Evolutionary conservation across 345 rosid genomes (phyloP).

Genomic region (Arabidopsis arenosa): DNA sequence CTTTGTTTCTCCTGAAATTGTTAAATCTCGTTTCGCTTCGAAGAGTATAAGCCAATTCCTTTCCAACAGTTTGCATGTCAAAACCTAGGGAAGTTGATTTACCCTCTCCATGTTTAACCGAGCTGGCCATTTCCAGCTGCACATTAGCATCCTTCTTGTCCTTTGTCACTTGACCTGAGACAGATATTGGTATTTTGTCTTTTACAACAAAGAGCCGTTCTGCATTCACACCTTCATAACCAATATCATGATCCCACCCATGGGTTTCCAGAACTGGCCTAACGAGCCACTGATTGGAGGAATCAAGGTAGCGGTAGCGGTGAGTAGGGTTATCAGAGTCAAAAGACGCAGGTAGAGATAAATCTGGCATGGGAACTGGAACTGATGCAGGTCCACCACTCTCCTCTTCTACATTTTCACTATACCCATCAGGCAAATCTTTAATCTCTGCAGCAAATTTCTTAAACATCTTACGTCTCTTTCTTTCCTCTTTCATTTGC

Average conservation of each 20-base stretch:
- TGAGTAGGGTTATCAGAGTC: constrained; percentile 98
- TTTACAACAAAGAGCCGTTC: constrained; percentile 83
- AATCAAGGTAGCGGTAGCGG: constrained; percentile 87
- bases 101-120: constrained; percentile 82
- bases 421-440: constrained; percentile 57
- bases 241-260: constrained; percentile 99
- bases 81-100: constrained; percentile 84
- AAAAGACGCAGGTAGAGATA: constrained; percentile 89
- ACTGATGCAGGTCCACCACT: constrained; percentile 77
- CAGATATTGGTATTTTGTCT: constrained; percentile 73
- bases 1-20: constrained; percentile 77
- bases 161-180: constrained; percentile 86
- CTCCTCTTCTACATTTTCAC: constrained; percentile 78
- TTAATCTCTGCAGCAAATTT: constrained; percentile 70
- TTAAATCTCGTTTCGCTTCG: constrained; percentile 77
- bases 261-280: constrained; percentile 97
- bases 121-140: constrained; percentile 85
- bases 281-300: constrained; percentile 87
- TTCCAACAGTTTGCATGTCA: constrained; percentile 94
- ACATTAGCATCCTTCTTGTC: constrained; percentile 93
- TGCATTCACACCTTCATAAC: constrained; percentile 91
- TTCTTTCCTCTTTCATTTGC: constrained; percentile 88
- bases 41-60: constrained; percentile 83
- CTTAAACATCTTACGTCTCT: constrained; percentile 71
- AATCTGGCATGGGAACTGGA: constrained; percentile 94